A percentile compares a stretch with the other conserved stretches of the same genome.
phyloP scores from a whole-genome alignment of 2,329 filamentous ascomycete species.

The Periconia digitata region DNA sequence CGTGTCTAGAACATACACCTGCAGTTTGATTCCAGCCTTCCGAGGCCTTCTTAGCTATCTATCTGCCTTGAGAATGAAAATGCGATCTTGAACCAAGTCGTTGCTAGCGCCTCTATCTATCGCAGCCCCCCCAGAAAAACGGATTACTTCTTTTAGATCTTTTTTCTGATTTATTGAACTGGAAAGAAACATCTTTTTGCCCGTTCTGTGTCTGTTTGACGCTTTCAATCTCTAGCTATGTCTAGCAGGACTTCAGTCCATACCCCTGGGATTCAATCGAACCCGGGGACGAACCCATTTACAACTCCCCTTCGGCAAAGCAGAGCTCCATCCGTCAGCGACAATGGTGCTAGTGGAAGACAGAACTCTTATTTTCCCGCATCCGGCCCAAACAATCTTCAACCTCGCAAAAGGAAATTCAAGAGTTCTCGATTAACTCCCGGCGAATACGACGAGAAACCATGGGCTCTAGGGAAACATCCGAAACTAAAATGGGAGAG shows the following conservation, averaged over 20 bases:
- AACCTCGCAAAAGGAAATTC: constrained; percentile 19
- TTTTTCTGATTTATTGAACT: background rate
- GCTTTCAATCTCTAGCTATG: constrained; percentile 11
- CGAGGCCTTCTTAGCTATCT: background rate
- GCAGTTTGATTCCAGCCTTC: background rate
- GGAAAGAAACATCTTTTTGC: background rate
- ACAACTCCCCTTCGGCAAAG: constrained; percentile 23
- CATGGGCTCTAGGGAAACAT: constrained; percentile 22
- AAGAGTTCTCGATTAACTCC: constrained; percentile 20
- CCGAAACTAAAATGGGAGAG: constrained; percentile 22
- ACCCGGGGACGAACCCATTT: constrained; percentile 22
- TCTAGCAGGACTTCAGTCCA: constrained; percentile 23
- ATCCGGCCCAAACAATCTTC: constrained; percentile 8
- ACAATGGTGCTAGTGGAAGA: constrained; percentile 12
- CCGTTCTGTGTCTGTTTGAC: background rate
- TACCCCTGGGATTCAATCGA: constrained; percentile 13
- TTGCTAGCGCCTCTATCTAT: background rate
- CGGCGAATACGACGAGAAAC: constrained; percentile 25
- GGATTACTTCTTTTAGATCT: background rate
- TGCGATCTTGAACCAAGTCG: background rate
- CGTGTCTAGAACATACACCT: constrained; percentile 1
- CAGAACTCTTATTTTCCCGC: constrained; percentile 15
- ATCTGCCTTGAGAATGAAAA: background rate
- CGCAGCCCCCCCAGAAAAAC: background rate
- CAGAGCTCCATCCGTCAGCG: constrained; percentile 20